Conservation (phyloP, 2,329 filamentous ascomycete genomes). For the Aureobasidium melanogenum region DNA sequence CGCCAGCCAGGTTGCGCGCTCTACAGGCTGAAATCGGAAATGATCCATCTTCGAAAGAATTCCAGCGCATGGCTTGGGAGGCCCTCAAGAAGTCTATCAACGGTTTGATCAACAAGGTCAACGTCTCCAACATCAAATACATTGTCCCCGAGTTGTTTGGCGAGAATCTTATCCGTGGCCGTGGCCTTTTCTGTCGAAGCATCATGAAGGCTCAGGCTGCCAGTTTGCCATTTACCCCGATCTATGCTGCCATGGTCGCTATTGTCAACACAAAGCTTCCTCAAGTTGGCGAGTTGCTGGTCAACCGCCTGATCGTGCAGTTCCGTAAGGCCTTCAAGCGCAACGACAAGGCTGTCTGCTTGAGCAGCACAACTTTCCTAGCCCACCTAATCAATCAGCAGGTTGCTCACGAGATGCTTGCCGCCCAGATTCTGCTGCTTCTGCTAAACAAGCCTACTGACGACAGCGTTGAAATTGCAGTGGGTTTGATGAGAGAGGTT, state of each 20-base stretch:
- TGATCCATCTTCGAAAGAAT: slow-evolving; percentile 92
- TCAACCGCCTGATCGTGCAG: slow-evolving; percentile 77
- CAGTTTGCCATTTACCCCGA: slow-evolving; percentile 89
- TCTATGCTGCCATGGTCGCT: slow-evolving; percentile 90
- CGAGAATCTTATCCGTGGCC: slow-evolving; percentile 85
- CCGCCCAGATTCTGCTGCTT: slow-evolving; percentile 85
- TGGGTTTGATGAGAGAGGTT: slow-evolving; percentile 85
- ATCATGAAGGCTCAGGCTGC: slow-evolving; percentile 99
- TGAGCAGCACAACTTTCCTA: slow-evolving; percentile 87
- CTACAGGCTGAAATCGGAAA: slow-evolving; percentile 87
- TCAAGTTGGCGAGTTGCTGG: slow-evolving; percentile 82
- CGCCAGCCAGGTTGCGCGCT: slow-evolving; percentile 79
- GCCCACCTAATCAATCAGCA: slow-evolving; percentile 95
- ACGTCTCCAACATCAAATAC: slow-evolving; percentile 93
- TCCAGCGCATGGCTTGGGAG: slow-evolving; percentile 98
- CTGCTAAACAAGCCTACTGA: slow-evolving; percentile 92
- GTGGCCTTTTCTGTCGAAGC: slow-evolving; percentile 86
- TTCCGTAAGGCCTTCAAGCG: slow-evolving; percentile 93
- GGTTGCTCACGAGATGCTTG: slow-evolving; percentile 87
- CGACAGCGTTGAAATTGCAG: slow-evolving; percentile 94
- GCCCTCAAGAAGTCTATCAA: slow-evolving; percentile 98
- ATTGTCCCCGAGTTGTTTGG: slow-evolving; percentile 94
- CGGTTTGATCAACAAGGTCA: slow-evolving; percentile 98
- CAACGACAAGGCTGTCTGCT: slow-evolving; percentile 93
- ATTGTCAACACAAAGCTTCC: slow-evolving; percentile 97